Evolutionary conservation across 2,329 filamentous ascomycete species (phyloP).

Genomic region (Botrytis porri): DNA sequence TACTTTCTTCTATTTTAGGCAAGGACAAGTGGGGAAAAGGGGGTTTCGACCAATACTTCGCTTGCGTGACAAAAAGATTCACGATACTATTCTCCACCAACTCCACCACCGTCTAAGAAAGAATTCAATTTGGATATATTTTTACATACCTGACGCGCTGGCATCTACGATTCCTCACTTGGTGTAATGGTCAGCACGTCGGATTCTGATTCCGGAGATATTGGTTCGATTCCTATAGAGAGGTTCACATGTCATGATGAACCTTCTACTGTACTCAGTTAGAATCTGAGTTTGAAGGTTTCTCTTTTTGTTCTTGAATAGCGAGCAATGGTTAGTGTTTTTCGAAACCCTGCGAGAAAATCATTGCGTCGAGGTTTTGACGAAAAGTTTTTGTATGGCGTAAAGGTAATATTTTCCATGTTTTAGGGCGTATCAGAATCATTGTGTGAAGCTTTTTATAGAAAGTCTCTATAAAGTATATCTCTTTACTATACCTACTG

Average conservation of each 20-base stretch:
- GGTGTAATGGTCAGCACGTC: conserved; percentile 20
- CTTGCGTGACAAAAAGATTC: not conserved
- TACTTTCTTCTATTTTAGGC: not conserved
- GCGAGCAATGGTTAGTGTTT: not conserved
- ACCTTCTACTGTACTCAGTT: not conserved
- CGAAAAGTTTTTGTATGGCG: not conserved
- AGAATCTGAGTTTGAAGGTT: not conserved
- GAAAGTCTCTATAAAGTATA: not conserved
- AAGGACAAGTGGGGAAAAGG: not conserved
- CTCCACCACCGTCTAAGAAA: not conserved
- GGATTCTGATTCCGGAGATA: conserved; percentile 23
- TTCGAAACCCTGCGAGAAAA: not conserved
- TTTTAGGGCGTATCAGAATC: not conserved
- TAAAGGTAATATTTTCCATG: not conserved
- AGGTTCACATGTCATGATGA: not conserved
- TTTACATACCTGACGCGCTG: fast-evolving
- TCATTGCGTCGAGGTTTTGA: not conserved
- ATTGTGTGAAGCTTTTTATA: not conserved
- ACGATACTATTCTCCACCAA: not conserved
- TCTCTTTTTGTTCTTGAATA: not conserved
- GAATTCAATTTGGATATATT: not conserved
- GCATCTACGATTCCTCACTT: not conserved
- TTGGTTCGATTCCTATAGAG: conserved; percentile 21
- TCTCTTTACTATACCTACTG: not conserved
- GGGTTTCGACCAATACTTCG: not conserved